Evolutionary conservation across 2,329 filamentous ascomycete species (phyloP), one percentile per base, ranked within the genome.

Genomic region (Helotiales sp.): DNA sequence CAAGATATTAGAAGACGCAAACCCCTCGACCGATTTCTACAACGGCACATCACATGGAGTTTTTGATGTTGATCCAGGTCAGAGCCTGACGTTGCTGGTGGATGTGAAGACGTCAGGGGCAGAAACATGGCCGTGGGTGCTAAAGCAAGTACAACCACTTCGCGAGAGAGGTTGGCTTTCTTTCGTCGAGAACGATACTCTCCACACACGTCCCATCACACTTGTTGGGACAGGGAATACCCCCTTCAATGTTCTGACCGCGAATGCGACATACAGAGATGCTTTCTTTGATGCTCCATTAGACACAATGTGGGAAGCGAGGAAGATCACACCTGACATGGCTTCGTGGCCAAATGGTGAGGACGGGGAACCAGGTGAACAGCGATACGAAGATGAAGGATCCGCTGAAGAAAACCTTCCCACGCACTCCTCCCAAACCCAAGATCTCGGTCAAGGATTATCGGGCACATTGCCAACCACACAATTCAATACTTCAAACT

Each of bases 231-330:
- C 86, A 1, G 88, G 89, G 12, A 82, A 82, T 62, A 80, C 83
- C 0, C 83, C 81, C 0, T 86, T 87, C 65, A 77, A 83, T 54
- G 67, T 80, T 8, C 66, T 89, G 9, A 72, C 78, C 3, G 70
- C 74, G n/a, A 82, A 83, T 65, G 63, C 73, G 5, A 82, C 78
- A 1, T 78, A 82, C 60, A 76, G 84, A 29, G 84, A 89, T 69
- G 74, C 84, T 54, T 88, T 88, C 71, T 86, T 85, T 67, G 87
- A 90, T 63, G 87, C 86, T 0, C 86, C 86, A 0, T 75, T 89
- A 0, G 71, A 77, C 55, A 67, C 73, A 63, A 67, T 78, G 70
- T 70, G 72, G 73, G 63, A 74, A 70, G 31, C 63, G 27, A 59
- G 61, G 17, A 42, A 55, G 10, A 51, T 51, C 22, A 36, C 56